Conservation (phyloP, 1,139 yeast genomes). For the Eremothecium sinecaudum region DNA sequence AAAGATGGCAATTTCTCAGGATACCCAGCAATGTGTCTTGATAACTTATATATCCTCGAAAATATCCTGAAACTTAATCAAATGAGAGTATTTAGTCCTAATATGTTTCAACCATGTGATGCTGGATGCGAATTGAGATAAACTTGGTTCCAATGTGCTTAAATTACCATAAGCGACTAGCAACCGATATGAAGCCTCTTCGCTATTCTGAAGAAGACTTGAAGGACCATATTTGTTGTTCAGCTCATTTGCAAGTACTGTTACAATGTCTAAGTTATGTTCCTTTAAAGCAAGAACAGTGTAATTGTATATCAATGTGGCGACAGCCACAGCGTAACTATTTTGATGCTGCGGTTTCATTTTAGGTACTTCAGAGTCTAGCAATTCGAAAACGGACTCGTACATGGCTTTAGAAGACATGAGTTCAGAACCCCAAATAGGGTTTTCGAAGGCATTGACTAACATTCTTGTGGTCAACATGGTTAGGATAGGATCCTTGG, state of each 20-base stretch:
- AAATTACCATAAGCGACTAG: conserved; percentile 46
- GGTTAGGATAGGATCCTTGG: conserved; percentile 35
- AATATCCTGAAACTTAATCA: conserved; percentile 20
- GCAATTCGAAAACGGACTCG: conserved; percentile 25
- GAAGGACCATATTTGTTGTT: conserved; percentile 23
- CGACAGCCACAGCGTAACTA: conserved; percentile 37
- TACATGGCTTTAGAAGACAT: conserved; percentile 29
- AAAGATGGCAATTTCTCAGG: too few species aligned
- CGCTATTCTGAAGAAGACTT: conserved; percentile 26
- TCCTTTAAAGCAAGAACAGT: conserved; percentile 32
- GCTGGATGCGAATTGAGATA: conserved; percentile 27
- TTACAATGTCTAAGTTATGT: conserved; percentile 20
- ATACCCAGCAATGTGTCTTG: too few species aligned
- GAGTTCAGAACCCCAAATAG: conserved; percentile 37
- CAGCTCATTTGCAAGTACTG: conserved; percentile 26
- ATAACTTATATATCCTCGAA: conserved; percentile 16
- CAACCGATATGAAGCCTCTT: conserved; percentile 53
- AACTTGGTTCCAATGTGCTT: conserved; percentile 27
- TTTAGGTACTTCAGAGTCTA: conserved; percentile 18
- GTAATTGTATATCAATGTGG: conserved; percentile 48
- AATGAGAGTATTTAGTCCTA: conserved; percentile 15
- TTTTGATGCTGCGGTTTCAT: conserved; percentile 23
- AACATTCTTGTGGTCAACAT: conserved; percentile 46
- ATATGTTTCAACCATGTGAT: conserved; percentile 25
- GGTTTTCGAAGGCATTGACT: conserved; percentile 40